Conservation (phyloP, 345 rosid genomes). For the rapeseed (Brassica napus) region DNA sequence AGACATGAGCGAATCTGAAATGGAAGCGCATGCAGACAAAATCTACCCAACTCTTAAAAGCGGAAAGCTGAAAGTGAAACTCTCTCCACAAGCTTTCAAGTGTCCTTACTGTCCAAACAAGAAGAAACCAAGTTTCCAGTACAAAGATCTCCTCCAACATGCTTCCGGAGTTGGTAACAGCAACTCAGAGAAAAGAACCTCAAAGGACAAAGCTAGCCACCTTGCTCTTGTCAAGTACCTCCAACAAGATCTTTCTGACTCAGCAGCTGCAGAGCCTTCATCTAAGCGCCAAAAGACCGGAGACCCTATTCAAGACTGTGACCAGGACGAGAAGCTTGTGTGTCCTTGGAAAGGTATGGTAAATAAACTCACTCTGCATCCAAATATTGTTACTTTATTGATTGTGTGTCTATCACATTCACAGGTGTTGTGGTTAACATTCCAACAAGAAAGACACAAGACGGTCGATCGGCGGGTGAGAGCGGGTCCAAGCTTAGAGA, state of each 20-base stretch:
- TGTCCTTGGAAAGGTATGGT: conserved; percentile 74
- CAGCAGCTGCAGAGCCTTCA: conserved; percentile 43
- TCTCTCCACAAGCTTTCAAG: conserved; percentile 57
- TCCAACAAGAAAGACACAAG: conserved; percentile 58
- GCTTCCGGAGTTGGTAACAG: conserved; percentile 95
- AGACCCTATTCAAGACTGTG: conserved; percentile 48
- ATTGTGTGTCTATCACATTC: neutral
- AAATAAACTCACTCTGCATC: neutral
- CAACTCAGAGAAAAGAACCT: conserved; percentile 63
- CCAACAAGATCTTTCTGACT: conserved; percentile 53
- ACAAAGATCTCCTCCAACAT: conserved; percentile 84
- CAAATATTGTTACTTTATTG: conserved; percentile 8
- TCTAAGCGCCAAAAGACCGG: conserved; percentile 30
- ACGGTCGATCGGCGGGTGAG: conserved; percentile 73
- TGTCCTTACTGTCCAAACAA: conserved; percentile 88
- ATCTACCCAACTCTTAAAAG: conserved; percentile 61
- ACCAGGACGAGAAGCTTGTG: conserved; percentile 70
- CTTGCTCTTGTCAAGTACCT: conserved; percentile 77
- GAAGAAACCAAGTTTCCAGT: conserved; percentile 69
- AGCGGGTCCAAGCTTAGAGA: conserved; percentile 94
- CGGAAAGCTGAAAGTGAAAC: conserved; percentile 58
- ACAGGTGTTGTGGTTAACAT: conserved; percentile 78
- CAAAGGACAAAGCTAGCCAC: conserved; percentile 80
- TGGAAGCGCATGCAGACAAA: conserved; percentile 55
- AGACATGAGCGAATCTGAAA: conserved; percentile 43